These are phyloP conservation scores for Talaromyces sp. DNA, from an alignment of 2,329 filamentous ascomycete species.

Conservation along the genomic window DNA sequence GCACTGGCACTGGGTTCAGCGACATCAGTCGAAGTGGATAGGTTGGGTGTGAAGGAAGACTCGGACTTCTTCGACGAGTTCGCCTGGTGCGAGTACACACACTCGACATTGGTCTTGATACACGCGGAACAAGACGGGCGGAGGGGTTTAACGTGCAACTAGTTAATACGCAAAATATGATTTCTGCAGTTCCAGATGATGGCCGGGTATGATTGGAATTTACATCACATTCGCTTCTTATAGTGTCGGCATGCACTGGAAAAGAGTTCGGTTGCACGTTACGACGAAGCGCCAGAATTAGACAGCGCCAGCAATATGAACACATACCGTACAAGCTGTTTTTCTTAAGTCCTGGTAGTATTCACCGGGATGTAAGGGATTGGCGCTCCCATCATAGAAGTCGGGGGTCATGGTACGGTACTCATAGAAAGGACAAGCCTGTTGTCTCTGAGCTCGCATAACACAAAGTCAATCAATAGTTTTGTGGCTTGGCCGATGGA, in stretches of 20 bases:
- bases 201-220: neutral
- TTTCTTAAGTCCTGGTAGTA: slow-evolving; percentile 1
- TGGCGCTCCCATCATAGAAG: neutral
- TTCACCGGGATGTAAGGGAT: neutral
- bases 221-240: slow-evolving; percentile 9
- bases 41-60: neutral
- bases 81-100: neutral
- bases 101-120: neutral
- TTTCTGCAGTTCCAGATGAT: neutral
- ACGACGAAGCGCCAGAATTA: neutral
- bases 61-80: neutral
- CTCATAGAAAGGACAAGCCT: neutral
- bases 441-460: neutral
- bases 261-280: no score
- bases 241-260: neutral
- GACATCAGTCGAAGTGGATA: neutral
- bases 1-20: neutral
- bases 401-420: neutral
- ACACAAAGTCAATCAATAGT: neutral
- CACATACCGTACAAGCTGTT: slow-evolving; percentile 6
- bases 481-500: neutral
- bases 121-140: slow-evolving; percentile 1
- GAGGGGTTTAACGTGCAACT: neutral
- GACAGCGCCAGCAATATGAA: neutral
- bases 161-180: neutral